Evolutionary conservation across 345 rosid species (phyloP), one percentile per base, ranked within the genome.

Genomic region (Dovyalis caffra): DNA sequence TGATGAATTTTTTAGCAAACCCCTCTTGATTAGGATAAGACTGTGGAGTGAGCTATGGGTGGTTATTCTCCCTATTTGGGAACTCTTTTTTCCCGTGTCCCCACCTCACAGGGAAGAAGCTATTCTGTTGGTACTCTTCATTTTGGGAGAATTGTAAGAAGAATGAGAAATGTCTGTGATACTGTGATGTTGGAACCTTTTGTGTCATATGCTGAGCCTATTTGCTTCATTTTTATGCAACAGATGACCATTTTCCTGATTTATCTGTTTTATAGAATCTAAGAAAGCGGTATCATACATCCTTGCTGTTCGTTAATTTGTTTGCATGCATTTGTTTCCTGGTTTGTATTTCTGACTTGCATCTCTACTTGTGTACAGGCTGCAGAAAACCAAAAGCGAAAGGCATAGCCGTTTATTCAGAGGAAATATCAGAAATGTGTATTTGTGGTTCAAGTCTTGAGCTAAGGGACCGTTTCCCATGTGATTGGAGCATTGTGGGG

Each of bases 301-400:
- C 51, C 35, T 20, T 29, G 38, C 25, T 37, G 10, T 23, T 4
- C 15, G 60, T 61, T 20, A 9, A 43, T 40, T 67, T 4, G 23
- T 66, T 9, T 16, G 8, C 34, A 6, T 43, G 34, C 33, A 3
- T 11, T 26, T 40, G 56, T 25, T 40, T 38, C 53, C 6, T 40
- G 37, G 11, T 51, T 71, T 9, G 8, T 34, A 6, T 70, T 53
- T 56, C 51, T 66, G 38, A 56, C 28, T 25, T 20, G 66, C 65
- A 34, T 51, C 35, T 40, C 70, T 62, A 32, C 60, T 57, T 28
- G 64, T 21, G 34, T 35, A 53, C 77, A 74, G 77, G 77, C 77
- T 66, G 77, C 77, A 12, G 71, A 56, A 35, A 74, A 56, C 28
- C 64, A 66, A 53, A 38, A 28, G 5, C 57, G 56, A 74, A 65